Conservation (phyloP, 164 flowering plant species). For the Stephania yunnanensis region DNA sequence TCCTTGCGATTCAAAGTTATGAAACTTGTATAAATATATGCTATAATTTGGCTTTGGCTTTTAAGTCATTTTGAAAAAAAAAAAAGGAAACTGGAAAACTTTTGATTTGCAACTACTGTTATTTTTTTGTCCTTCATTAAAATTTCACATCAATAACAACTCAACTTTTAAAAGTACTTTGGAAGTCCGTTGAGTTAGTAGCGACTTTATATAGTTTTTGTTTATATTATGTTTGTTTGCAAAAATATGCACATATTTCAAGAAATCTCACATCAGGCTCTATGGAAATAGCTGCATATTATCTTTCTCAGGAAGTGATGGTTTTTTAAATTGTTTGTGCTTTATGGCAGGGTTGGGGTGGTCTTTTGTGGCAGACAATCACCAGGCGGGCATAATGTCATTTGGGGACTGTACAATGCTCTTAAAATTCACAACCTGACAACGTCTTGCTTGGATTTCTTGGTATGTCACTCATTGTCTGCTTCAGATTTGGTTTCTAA, state of each 20-base stretch:
- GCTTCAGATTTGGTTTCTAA: background rate
- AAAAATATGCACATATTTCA: background rate
- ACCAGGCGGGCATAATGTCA: conserved; percentile 98
- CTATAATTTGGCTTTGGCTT: no score
- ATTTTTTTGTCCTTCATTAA: no score
- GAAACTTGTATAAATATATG: no score
- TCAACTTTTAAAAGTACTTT: background rate
- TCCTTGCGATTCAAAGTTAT: background rate
- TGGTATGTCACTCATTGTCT: conserved; percentile 41
- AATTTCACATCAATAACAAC: background rate
- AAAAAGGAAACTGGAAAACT: no score
- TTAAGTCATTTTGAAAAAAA: no score
- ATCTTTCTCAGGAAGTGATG: background rate
- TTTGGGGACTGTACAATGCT: conserved; percentile 87
- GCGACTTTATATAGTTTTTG: background rate
- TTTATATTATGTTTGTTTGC: background rate
- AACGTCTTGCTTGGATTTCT: conserved; percentile 79
- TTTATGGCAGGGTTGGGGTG: conserved; percentile 68
- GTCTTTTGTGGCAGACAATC: conserved; percentile 98
- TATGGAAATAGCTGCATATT: background rate
- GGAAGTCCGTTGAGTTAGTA: background rate
- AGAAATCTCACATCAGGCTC: background rate
- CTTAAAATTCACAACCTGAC: conserved; percentile 72
- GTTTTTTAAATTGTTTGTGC: background rate
- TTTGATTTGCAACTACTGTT: no score